Conservation (phyloP, 73 alveolate species). For the Paramecium pentaurelia region DNA sequence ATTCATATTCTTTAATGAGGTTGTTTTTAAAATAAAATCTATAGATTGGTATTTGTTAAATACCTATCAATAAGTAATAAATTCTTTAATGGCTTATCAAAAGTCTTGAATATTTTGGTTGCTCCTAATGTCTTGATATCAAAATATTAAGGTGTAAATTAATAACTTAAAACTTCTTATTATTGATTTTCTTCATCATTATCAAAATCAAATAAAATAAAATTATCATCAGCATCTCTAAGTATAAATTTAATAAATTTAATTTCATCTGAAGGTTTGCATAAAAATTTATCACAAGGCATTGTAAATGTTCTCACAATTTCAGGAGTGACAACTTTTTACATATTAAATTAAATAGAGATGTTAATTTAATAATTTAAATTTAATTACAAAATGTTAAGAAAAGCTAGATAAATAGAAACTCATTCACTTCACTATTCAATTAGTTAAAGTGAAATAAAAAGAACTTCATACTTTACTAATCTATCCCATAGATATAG, state of each 20-base stretch:
- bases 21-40: constrained; percentile 86
- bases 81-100: constrained; percentile 81
- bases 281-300: constrained; percentile 72
- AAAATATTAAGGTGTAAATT: constrained; percentile 87
- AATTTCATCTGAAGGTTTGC: constrained; percentile 72
- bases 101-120: constrained; percentile 74
- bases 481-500: background rate
- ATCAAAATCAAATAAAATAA: constrained; percentile 71
- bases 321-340: background rate
- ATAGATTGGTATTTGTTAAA: background rate
- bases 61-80: constrained; percentile 88
- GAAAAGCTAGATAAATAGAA: background rate
- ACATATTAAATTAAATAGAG: constrained; percentile 10
- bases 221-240: constrained; percentile 76
- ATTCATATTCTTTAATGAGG: constrained; percentile 82
- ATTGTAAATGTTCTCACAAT: constrained; percentile 56
- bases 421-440: constrained; percentile 19
- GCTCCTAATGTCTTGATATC: constrained; percentile 77
- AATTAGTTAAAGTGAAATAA: background rate
- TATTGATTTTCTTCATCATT: constrained; percentile 50
- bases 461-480: background rate
- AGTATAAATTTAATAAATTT: constrained; percentile 68
- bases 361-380: constrained; percentile 11
- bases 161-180: constrained; percentile 79
- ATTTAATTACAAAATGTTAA: background rate